Base-by-base conservation (phyloP, 768 basidiomycete species). In the Lactarius evosmus region DNA sequence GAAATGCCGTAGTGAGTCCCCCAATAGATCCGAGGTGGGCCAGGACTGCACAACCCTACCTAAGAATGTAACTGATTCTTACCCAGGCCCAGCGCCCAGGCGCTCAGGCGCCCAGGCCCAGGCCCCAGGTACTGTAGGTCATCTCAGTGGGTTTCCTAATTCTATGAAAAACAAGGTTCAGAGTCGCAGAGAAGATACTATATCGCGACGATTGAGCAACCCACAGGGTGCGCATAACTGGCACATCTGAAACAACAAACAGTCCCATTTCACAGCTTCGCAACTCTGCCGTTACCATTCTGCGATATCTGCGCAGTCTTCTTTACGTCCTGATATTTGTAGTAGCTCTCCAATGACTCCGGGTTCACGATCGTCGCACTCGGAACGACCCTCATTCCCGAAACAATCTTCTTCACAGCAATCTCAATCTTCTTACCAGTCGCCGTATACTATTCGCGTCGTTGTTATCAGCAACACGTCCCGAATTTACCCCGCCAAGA, bases 381-480 rank as follows among this genome's bases (percentile, higher is more conserved):
- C 4, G 88, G 87, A 67, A 83, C 78, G 49, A 88, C 66, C 62
- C 82, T 78, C 12, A 78, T 76, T 1, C 87, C 88, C 22, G 86
- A 89, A 44, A 89, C 79, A 60, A 90, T 87, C 69, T 89, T 87
- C 72, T 89, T 90, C 56, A 89, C 85, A 2, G 86, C 87, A 32
- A 90, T 88, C 74, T 89, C 89, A 46, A 89, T 88, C 71, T 89
- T 89, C 78, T 89, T 91, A 9, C 84, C 84, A 54, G 89, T 89
- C 9, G 88, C 84, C 0, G 87, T 90, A 66, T 89, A 88, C 89
- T 89, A 61, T 46, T 44, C 4, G 32, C 22, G 34, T 16, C 17
- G 3, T 22, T 22, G 7, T 11, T 14, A 34, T 22, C 25, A 29
- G 14, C 62, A 58, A 22, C 19, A 9, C 16, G n/a, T n/a, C n/a